phyloP scores from a whole-genome alignment of 208 protist species.

The Crithidia bombi region DNA sequence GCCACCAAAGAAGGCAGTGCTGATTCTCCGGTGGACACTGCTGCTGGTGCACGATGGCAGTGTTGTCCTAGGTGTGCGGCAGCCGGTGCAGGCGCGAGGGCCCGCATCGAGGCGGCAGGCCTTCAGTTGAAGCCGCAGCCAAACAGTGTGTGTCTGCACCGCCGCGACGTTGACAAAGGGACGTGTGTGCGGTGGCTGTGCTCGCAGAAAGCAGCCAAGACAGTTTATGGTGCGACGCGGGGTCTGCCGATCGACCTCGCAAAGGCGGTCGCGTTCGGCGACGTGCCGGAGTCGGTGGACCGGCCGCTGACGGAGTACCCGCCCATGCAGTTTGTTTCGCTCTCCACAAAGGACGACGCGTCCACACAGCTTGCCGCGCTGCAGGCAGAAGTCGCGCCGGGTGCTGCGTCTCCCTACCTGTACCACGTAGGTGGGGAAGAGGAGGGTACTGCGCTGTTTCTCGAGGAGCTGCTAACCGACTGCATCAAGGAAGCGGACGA shows the following conservation, averaged over 20 bases:
- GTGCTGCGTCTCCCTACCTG: not conserved
- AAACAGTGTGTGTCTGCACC: constrained; percentile 65
- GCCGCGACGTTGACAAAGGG: constrained; percentile 44
- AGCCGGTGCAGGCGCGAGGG: constrained; percentile 9
- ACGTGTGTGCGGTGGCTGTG: constrained; percentile 57
- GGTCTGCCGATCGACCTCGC: constrained; percentile 32
- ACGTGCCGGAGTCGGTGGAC: constrained; percentile 59
- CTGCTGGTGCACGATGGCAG: constrained; percentile 9
- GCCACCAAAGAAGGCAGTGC: not conserved
- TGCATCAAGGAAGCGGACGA: constrained; percentile 21
- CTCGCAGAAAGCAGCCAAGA: constrained; percentile 11
- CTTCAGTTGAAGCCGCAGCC: constrained; percentile 55
- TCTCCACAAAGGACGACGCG: constrained; percentile 34
- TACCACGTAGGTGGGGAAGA: constrained; percentile 65
- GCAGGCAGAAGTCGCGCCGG: not conserved
- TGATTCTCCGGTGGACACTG: not conserved
- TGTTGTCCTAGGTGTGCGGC: constrained; percentile 46
- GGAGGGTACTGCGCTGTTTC: constrained; percentile 59
- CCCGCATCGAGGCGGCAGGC: constrained; percentile 29
- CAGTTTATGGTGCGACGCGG: not conserved
- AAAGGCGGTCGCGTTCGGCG: constrained; percentile 50
- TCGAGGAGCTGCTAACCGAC: constrained; percentile 38
- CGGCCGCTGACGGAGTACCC: constrained; percentile 46
- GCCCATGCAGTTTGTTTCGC: constrained; percentile 61
- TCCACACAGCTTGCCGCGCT: constrained; percentile 14